A percentile compares a stretch with the other conserved stretches of the same genome.
Evolutionary conservation across 805 yeast genomes (phyloP).

Genomic region (Pichia gijzeniarum): DNA sequence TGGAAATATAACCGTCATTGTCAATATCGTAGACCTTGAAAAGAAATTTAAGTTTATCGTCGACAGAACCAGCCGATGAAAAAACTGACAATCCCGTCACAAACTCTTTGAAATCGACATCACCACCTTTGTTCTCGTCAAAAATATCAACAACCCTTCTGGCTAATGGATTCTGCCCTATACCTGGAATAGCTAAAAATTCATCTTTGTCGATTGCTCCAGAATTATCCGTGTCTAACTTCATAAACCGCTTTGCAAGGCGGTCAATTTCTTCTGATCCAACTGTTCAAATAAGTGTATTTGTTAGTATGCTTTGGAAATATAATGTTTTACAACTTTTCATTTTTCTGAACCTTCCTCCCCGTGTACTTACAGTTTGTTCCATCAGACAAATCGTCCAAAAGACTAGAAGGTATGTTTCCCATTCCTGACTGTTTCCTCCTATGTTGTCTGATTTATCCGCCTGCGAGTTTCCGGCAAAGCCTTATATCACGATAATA

Average conservation of each 20-base stretch:
- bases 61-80: conserved; percentile 72
- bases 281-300: conserved; percentile 33
- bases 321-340: background rate
- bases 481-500: too few species aligned
- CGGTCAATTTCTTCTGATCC: conserved; percentile 90
- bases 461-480: too few species aligned
- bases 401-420: conserved; percentile 32
- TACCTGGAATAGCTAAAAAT: conserved; percentile 89
- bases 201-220: conserved; percentile 91
- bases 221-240: conserved; percentile 84
- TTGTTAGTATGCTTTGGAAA: background rate
- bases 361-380: conserved; percentile 52
- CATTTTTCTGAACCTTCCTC: background rate
- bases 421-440: conserved; percentile 24
- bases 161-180: conserved; percentile 84
- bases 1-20: conserved; percentile 88
- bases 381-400: conserved; percentile 72
- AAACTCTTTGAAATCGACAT: conserved; percentile 93
- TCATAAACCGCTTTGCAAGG: conserved; percentile 87
- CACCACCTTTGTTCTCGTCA: conserved; percentile 89
- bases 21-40: conserved; percentile 94
- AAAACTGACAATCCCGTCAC: conserved; percentile 65
- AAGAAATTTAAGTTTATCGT: conserved; percentile 81
- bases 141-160: conserved; percentile 86
- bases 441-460: too few species aligned